Base-by-base conservation (phyloP, 169 alveolate species). In the Plasmodium inui region DNA sequence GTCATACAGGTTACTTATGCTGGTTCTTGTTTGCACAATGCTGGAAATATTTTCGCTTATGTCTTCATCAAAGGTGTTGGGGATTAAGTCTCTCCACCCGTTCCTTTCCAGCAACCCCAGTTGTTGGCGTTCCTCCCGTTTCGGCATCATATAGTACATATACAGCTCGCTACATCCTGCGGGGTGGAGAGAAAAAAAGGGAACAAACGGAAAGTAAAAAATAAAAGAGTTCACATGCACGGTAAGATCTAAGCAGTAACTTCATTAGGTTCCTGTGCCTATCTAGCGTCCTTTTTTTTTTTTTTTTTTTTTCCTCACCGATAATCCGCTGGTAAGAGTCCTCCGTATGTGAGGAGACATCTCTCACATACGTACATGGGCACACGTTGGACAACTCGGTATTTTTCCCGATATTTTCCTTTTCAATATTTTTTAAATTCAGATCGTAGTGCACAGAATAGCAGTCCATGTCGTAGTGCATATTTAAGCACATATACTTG, bases 71-170 rank as follows among this genome's bases (percentile, higher is more conserved):
- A 95, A 76, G 41, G 92, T 94, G 8, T 53, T 83, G 10, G 90
- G 72, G 72, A 96, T 86, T 61, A 96, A 76, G 74, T 96, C 98
- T 30, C 98, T 93, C 98, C 98, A 96, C 5, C 98, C 98, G 30
- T 94, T 97, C 32, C 98, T 92, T 46, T 72, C 89, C 17, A 78
- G 71, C 17, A 96, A 76, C 6, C 98, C 98, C 72, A 96, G 89
- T 7, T 82, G 6, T 37, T 94, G 95, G 22, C 98, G 89, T 67
- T 96, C 98, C 26, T 83, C 80, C 26, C 95, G 53, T 46, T 96
- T 96, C 44, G 98, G 98, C n/a, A 96, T 85, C 97, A 96, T 94
- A 19, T 94, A 67, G 95, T 95, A 96, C 98, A 96, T 96, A 95
- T 95, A 96, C 78, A 92, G 82, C 72, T 96, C 98, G 70, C 96